Percentiles rank a stretch among this genome's conserved stretches.
Conservation (phyloP, 306 rosid genomes). For the Acacia acuminata region DNA sequence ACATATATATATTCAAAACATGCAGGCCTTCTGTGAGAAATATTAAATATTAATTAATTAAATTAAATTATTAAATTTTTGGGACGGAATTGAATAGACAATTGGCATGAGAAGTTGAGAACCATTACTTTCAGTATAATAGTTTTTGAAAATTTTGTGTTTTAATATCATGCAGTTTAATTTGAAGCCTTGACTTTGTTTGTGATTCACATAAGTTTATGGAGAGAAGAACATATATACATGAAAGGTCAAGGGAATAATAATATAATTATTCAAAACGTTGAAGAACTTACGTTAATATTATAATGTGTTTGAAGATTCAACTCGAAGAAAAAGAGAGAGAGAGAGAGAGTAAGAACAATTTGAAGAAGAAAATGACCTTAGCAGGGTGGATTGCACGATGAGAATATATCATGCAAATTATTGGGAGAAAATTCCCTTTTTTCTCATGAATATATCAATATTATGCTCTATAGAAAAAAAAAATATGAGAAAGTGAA, state of each 20-base stretch:
- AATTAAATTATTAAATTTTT: not conserved
- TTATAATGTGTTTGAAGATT: not conserved
- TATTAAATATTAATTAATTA: not conserved
- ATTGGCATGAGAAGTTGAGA: not conserved
- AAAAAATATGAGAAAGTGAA: not conserved
- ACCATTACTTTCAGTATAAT: not conserved
- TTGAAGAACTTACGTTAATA: not conserved
- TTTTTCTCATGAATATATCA: not conserved
- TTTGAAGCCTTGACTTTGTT: not conserved
- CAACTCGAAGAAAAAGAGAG: not conserved
- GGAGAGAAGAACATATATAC: not conserved
- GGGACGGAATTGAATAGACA: not conserved
- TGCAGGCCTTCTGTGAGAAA: not conserved
- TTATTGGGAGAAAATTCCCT: not conserved
- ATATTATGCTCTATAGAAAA: not conserved
- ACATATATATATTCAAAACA: not conserved
- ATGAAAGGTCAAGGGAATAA: not conserved
- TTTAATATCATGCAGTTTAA: not conserved
- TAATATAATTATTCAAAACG: too few relatives aligned
- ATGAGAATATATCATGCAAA: not conserved
- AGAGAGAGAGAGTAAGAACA: not conserved
- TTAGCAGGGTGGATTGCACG: not conserved
- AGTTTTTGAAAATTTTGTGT: not conserved
- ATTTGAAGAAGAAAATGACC: conserved; percentile 15
- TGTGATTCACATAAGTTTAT: not conserved